Percentiles rank a stretch among this genome's conserved stretches.
Conservation (phyloP, 2,329 filamentous ascomycete species). For the Curvularia lunata region DNA sequence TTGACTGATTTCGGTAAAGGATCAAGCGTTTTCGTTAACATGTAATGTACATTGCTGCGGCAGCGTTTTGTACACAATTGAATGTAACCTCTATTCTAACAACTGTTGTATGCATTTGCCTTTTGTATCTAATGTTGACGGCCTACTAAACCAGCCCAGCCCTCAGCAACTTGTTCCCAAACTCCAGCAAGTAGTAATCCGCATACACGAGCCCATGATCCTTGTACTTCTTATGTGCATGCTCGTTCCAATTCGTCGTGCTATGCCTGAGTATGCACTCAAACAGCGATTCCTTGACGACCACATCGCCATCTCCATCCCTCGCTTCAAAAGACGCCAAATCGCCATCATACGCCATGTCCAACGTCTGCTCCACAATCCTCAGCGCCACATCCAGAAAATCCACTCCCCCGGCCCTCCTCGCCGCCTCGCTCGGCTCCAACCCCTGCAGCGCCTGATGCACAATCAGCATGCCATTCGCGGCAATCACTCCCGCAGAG, state of each 20-base stretch:
- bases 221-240: conserved; percentile 54
- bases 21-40: background rate
- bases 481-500: conserved; percentile 51
- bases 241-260: conserved; percentile 57
- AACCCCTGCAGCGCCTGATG: conserved; percentile 43
- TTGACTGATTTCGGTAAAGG: background rate
- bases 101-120: background rate
- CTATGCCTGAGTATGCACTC: conserved; percentile 57
- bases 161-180: conserved; percentile 56
- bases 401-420: conserved; percentile 5
- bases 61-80: background rate
- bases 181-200: conserved; percentile 57
- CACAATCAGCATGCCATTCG: conserved; percentile 52
- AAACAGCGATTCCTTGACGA: conserved; percentile 34
- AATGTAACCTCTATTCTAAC: background rate
- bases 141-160: conserved; percentile 32
- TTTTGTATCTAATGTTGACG: background rate
- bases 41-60: background rate
- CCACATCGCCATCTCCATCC: background rate
- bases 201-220: conserved; percentile 59
- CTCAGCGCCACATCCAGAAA: conserved; percentile 28
- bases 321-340: conserved; percentile 31
- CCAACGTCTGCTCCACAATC: conserved; percentile 37
- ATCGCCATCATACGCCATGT: conserved; percentile 40
- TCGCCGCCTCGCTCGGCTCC: background rate